A percentile compares a stretch with the other conserved stretches of the same genome.
Conservation (phyloP, 2,329 filamentous ascomycete species). For the Colletotrichum musicola region DNA sequence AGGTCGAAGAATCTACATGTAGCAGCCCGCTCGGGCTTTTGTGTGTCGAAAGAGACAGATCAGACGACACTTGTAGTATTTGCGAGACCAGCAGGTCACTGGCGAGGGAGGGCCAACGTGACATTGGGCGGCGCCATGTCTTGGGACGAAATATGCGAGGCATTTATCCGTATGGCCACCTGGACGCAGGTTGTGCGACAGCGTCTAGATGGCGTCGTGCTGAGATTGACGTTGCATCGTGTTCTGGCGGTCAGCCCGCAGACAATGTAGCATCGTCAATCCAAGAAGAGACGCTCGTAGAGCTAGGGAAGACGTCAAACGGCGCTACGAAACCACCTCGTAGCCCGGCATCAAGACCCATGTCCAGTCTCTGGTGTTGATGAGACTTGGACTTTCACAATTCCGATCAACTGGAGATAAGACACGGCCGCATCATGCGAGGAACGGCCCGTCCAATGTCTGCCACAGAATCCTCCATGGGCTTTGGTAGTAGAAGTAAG, state of each 20-base stretch:
- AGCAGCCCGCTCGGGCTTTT: background rate
- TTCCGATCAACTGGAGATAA: background rate
- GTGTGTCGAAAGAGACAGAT: background rate
- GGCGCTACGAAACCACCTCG: no score
- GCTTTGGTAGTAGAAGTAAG: no score
- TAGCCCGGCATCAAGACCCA: no score
- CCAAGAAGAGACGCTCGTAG: background rate
- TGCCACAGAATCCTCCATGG: background rate
- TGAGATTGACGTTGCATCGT: slow-evolving; percentile 11
- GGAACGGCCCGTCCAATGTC: slow-evolving; percentile 14
- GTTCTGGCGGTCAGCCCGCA: slow-evolving; percentile 20
- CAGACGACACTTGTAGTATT: background rate
- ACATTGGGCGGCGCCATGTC: slow-evolving; percentile 16
- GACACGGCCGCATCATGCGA: background rate
- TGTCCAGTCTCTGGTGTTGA: no score
- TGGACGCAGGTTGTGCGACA: background rate
- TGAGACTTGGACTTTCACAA: no score
- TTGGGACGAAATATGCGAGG: slow-evolving; percentile 12
- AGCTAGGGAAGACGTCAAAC: no score
- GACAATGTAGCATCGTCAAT: background rate
- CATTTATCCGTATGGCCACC: background rate
- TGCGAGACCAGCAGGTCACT: background rate
- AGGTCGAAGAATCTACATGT: background rate
- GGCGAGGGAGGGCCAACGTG: background rate
- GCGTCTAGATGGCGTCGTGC: background rate